Conservation (phyloP, 2,329 filamentous ascomycete genomes). For the Thielaviopsis ethacetica region DNA sequence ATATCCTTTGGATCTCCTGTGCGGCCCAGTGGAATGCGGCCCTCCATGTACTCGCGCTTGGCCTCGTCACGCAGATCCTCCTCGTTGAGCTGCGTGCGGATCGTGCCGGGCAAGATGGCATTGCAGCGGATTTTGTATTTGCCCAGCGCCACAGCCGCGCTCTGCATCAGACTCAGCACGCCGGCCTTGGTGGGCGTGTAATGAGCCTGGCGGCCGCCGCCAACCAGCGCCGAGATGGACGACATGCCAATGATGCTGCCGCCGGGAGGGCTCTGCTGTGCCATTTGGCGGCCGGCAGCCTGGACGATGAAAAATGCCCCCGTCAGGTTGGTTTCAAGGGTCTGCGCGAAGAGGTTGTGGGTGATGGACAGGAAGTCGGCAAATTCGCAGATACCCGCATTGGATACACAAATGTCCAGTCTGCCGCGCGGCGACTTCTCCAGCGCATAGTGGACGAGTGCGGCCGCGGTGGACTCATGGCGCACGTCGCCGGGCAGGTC, state of each 20-base stretch:
- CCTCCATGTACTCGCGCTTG: constrained; percentile 67
- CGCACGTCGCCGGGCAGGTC: constrained; percentile 64
- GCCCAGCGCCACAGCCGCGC: constrained; percentile 62
- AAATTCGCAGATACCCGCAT: constrained; percentile 80
- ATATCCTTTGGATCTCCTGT: constrained; percentile 59
- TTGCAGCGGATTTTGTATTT: constrained; percentile 67
- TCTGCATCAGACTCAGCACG: constrained; percentile 68
- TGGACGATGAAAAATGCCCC: constrained; percentile 82
- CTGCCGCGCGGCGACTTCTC: constrained; percentile 36
- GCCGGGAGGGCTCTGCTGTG: constrained; percentile 43
- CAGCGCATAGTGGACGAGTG: constrained; percentile 52
- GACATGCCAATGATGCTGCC: constrained; percentile 68
- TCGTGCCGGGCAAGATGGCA: constrained; percentile 67
- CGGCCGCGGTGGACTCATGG: constrained; percentile 51
- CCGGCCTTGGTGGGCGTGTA: constrained; percentile 86
- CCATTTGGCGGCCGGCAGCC: constrained; percentile 73
- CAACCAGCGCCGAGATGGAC: constrained; percentile 59
- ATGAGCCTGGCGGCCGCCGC: constrained; percentile 63
- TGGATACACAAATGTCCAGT: constrained; percentile 68
- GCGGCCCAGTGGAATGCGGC: constrained; percentile 60
- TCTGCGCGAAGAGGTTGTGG: constrained; percentile 52
- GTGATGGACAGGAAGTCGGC: constrained; percentile 66
- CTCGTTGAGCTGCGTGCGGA: constrained; percentile 72
- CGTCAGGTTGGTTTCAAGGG: constrained; percentile 65
- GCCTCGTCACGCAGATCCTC: constrained; percentile 56